Evolutionary conservation across 345 rosid species (phyloP).

Genomic region (Gossypium anomalum): DNA sequence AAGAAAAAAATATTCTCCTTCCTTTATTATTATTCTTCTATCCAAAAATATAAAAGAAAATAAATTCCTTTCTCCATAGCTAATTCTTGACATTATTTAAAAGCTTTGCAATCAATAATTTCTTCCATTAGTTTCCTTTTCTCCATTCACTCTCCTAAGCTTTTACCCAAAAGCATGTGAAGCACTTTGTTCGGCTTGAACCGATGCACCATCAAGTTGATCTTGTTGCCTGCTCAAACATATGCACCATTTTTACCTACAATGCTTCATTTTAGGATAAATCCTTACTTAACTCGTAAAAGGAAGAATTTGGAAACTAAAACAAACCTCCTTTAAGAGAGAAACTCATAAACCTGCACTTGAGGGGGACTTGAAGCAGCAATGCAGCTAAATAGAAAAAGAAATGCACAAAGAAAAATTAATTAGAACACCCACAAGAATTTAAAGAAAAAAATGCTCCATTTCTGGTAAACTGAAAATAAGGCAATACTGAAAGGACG

Average conservation of each 20-base stretch:
- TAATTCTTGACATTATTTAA: too few relatives aligned
- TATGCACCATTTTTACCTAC: background rate
- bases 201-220: conserved; percentile 41
- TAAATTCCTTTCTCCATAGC: too few relatives aligned
- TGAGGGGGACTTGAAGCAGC: conserved; percentile 90
- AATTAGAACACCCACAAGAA: conserved; percentile 10
- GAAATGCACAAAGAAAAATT: background rate
- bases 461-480: background rate
- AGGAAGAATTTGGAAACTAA: background rate
- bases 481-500: background rate
- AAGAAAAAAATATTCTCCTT: too few relatives aligned
- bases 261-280: background rate
- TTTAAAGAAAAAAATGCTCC: background rate
- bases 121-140: too few relatives aligned
- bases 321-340: conserved; percentile 66
- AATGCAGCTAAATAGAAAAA: conserved; percentile 65
- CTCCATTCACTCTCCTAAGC: too few relatives aligned
- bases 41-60: too few relatives aligned
- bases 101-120: too few relatives aligned
- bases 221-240: conserved; percentile 51
- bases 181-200: conserved; percentile 37
- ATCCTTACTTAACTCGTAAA: background rate
- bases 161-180: conserved; percentile 15
- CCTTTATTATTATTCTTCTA: too few relatives aligned
- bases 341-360: conserved; percentile 89